Evolutionary conservation across 345 rosid genomes (phyloP).

Genomic region (Laguncularia racemosa): DNA sequence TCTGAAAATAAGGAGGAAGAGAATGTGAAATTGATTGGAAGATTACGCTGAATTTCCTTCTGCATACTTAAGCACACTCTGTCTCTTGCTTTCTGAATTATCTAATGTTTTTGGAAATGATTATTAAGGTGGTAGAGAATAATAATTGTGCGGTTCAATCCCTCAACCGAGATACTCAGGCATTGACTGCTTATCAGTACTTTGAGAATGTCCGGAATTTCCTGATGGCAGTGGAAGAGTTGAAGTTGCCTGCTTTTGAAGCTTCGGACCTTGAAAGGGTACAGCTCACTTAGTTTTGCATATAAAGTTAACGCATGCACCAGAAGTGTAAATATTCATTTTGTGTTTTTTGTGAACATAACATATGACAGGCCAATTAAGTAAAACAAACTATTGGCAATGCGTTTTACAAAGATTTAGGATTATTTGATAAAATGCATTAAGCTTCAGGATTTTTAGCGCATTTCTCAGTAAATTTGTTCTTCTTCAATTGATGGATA

Average conservation of each 20-base stretch:
- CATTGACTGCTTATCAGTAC: conserved; percentile 73
- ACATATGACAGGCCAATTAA: too few relatives aligned
- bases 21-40: background rate
- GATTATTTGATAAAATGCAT: too few relatives aligned
- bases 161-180: conserved; percentile 50
- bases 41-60: too few relatives aligned
- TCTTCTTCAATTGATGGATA: too few relatives aligned
- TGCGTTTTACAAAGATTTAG: too few relatives aligned
- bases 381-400: too few relatives aligned
- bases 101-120: conserved; percentile 3
- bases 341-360: too few relatives aligned
- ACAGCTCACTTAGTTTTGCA: conserved; percentile 1
- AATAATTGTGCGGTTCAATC: conserved; percentile 38
- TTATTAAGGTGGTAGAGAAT: conserved; percentile 70
- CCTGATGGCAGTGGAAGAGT: conserved; percentile 66
- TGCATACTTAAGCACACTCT: too few relatives aligned
- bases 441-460: too few relatives aligned
- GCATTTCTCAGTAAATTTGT: too few relatives aligned
- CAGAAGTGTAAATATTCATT: too few relatives aligned
- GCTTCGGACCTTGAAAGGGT: conserved; percentile 98
- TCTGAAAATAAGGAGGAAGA: background rate
- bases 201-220: conserved; percentile 91
- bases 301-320: too few relatives aligned
- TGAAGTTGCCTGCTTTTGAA: conserved; percentile 81
- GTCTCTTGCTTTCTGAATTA: background rate